phyloP scores from a whole-genome alignment of 495 filamentous ascomycete genomes.

The Chaetomidium leptoderma region DNA sequence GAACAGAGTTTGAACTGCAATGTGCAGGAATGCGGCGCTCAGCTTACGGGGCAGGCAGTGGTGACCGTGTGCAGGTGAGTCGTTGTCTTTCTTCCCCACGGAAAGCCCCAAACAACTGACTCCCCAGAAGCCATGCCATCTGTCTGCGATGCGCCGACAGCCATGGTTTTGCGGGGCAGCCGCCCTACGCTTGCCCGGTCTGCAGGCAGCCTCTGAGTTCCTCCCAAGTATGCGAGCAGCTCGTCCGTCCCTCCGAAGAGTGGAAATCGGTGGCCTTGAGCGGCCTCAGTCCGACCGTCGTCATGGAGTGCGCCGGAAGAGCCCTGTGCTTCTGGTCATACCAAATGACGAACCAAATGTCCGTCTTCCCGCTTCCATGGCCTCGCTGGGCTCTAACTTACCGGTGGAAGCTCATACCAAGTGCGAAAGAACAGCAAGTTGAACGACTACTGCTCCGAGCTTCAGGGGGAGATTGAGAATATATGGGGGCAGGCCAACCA shows the following conservation, averaged over 20 bases:
- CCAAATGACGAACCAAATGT: constrained; percentile 91
- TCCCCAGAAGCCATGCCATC: constrained; percentile 68
- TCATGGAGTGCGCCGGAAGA: constrained; percentile 87
- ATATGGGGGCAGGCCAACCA: constrained; percentile 76
- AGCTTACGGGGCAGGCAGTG: constrained; percentile 69
- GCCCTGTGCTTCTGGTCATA: constrained; percentile 88
- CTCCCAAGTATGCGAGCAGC: constrained; percentile 65
- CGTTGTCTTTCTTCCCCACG: not conserved
- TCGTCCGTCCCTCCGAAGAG: constrained; percentile 80
- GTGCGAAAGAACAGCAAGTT: constrained; percentile 18
- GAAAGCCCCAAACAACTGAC: constrained; percentile 13
- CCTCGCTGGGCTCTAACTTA: not conserved
- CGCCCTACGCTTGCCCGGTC: constrained; percentile 68
- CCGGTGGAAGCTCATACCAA: constrained; percentile 66
- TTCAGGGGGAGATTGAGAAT: constrained; percentile 73
- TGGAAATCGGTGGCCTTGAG: constrained; percentile 90
- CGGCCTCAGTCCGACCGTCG: constrained; percentile 74
- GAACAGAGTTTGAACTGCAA: constrained; percentile 78
- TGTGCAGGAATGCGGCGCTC: constrained; percentile 68
- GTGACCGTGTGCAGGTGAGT: constrained; percentile 86
- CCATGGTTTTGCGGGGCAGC: constrained; percentile 59
- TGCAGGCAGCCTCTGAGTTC: constrained; percentile 66
- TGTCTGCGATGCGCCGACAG: constrained; percentile 70
- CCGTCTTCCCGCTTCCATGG: constrained; percentile 12
- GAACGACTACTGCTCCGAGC: constrained; percentile 13